Conservation (phyloP, 2,329 filamentous ascomycete genomes). For the Penicillium sp. region DNA sequence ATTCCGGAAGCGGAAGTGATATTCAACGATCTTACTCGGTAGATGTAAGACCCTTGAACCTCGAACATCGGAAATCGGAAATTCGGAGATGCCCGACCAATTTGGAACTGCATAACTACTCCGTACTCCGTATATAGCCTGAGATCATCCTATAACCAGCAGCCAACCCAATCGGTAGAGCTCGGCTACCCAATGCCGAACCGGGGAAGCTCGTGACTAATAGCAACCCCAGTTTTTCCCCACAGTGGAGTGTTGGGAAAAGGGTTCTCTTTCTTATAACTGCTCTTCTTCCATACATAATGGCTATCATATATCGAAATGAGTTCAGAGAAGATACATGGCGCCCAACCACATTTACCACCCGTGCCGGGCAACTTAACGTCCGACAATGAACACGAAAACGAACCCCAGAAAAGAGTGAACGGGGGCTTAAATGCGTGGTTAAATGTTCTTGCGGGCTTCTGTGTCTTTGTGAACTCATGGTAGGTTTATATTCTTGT, state of each 20-base stretch:
- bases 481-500: conserved; percentile 17
- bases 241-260: conserved; percentile 13
- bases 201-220: conserved; percentile 17
- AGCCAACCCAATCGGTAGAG: conserved; percentile 13
- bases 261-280: background rate
- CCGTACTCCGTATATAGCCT: too few species aligned
- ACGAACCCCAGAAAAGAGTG: conserved; percentile 8
- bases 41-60: background rate
- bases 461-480: conserved; percentile 30
- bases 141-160: background rate
- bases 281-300: background rate
- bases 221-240: conserved; percentile 16
- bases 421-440: conserved; percentile 26
- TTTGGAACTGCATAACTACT: background rate
- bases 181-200: conserved; percentile 19
- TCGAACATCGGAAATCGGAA: background rate
- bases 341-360: background rate
- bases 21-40: background rate
- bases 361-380: background rate
- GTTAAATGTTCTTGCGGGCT: conserved; percentile 25
- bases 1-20: background rate
- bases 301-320: background rate
- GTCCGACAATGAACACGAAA: background rate
- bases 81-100: background rate
- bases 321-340: conserved; percentile 6